Evolutionary conservation across 2,329 filamentous ascomycete genomes (phyloP).

Genomic region (Colletotrichum magnum): DNA sequence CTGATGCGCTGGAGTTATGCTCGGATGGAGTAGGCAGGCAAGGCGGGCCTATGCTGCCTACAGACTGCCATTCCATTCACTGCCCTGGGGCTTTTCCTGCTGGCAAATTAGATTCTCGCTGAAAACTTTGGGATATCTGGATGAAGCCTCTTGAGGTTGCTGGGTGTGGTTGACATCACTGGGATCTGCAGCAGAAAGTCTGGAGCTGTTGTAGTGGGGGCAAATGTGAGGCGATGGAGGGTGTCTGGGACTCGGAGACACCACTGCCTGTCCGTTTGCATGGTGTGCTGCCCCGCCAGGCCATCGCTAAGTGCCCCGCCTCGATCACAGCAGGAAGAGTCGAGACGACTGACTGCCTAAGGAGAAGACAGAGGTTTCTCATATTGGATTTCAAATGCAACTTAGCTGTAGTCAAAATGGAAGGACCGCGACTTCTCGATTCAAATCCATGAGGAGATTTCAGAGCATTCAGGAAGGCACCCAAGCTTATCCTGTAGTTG

Average conservation of each 20-base stretch:
- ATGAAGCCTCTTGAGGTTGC: neutral
- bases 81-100: too few species aligned
- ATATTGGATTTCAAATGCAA: too few species aligned
- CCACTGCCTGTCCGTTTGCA: slow-evolving; percentile 24
- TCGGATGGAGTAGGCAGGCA: slow-evolving; percentile 5
- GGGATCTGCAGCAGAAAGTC: slow-evolving; percentile 27
- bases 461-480: too few species aligned
- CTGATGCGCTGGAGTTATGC: neutral
- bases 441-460: too few species aligned
- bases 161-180: slow-evolving; percentile 33
- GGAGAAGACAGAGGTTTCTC: too few species aligned
- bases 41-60: slow-evolving; percentile 24
- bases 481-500: neutral
- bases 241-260: neutral
- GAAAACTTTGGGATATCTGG: neutral
- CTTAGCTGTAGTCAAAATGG: too few species aligned
- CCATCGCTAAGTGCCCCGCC: slow-evolving; percentile 14
- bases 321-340: too few species aligned
- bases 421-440: too few species aligned
- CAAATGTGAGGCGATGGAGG: slow-evolving; percentile 23
- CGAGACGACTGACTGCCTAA: too few species aligned
- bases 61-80: neutral
- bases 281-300: slow-evolving; percentile 38
- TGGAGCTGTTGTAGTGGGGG: slow-evolving; percentile 12
- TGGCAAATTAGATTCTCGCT: neutral